Percentiles rank a stretch among this genome's conserved stretches.
Conservation (phyloP, 306 rosid genomes). For the Mimosa pudica region DNA sequence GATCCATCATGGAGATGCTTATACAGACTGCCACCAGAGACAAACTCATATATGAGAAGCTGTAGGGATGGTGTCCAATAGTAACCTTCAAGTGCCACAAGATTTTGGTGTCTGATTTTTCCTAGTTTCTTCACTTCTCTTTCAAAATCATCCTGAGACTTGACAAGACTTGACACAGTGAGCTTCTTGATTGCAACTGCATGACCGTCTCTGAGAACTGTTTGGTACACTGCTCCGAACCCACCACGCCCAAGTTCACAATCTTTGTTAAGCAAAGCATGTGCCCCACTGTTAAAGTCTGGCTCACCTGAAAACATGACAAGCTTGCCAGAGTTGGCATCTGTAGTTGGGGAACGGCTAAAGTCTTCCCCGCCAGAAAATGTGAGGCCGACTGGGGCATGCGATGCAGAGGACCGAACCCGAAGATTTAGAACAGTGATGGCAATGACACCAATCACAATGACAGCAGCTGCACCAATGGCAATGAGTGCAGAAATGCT, state of each 20-base stretch:
- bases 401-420: constrained; percentile 63
- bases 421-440: constrained; percentile 93
- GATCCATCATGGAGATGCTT: constrained; percentile 95
- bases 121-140: constrained; percentile 95
- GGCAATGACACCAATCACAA: constrained; percentile 87
- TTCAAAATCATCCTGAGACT: constrained; percentile 94
- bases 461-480: constrained; percentile 96
- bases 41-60: constrained; percentile 86
- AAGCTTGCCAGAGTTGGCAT: constrained; percentile 95
- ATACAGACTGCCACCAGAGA: constrained; percentile 83
- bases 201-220: constrained; percentile 86
- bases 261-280: constrained; percentile 95
- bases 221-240: constrained; percentile 88
- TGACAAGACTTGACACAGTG: constrained; percentile 96
- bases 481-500: constrained; percentile 98
- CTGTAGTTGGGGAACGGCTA: constrained; percentile 89
- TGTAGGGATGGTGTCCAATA: constrained; percentile 98
- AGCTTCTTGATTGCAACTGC: constrained; percentile 98
- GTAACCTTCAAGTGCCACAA: constrained; percentile 92
- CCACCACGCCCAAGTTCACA: constrained; percentile 99
- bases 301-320: constrained; percentile 99
- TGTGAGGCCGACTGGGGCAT: constrained; percentile 59
- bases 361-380: constrained; percentile 88
- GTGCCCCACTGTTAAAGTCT: constrained; percentile 93
- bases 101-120: constrained; percentile 83